Conservation (phyloP, 208 protist genomes). For the Leishmania braziliensis region DNA sequence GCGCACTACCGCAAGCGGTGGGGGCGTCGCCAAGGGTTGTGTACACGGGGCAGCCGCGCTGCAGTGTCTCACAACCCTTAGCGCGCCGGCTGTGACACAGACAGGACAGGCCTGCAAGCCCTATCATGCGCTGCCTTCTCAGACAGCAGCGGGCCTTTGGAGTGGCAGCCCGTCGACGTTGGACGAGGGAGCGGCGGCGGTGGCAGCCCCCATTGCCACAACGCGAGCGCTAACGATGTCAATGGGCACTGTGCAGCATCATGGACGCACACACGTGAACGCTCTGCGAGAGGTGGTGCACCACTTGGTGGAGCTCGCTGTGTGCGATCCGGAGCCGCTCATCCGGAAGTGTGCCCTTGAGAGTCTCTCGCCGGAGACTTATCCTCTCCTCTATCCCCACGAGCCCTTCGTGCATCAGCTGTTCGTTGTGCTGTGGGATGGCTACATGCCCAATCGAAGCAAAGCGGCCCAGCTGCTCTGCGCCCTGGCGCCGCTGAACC, state of each 20-base stretch:
- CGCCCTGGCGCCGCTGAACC: constrained; percentile 56
- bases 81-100: neutral
- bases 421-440: constrained; percentile 70
- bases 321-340: constrained; percentile 67
- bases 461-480: constrained; percentile 67
- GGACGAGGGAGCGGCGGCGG: neutral
- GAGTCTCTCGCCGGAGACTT: constrained; percentile 49
- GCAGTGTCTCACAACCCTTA: constrained; percentile 11
- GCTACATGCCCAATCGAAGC: constrained; percentile 61
- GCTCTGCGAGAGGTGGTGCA: constrained; percentile 66
- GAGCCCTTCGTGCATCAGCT: constrained; percentile 60
- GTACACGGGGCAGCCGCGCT: neutral
- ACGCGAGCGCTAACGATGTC: neutral
- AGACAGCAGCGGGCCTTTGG: neutral
- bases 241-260: constrained; percentile 35
- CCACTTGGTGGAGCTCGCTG: constrained; percentile 65
- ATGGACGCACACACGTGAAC: constrained; percentile 68
- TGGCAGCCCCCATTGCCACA: neutral
- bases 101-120: neutral
- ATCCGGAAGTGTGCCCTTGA: constrained; percentile 64
- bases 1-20: constrained; percentile 11
- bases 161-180: neutral
- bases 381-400: constrained; percentile 77
- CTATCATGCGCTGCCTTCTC: neutral
- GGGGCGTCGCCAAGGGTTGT: neutral